Evolutionary conservation across 2,329 filamentous ascomycete species (phyloP), one percentile per base, ranked within the genome.

Genomic region (Neopestalotiopsis rosae): DNA sequence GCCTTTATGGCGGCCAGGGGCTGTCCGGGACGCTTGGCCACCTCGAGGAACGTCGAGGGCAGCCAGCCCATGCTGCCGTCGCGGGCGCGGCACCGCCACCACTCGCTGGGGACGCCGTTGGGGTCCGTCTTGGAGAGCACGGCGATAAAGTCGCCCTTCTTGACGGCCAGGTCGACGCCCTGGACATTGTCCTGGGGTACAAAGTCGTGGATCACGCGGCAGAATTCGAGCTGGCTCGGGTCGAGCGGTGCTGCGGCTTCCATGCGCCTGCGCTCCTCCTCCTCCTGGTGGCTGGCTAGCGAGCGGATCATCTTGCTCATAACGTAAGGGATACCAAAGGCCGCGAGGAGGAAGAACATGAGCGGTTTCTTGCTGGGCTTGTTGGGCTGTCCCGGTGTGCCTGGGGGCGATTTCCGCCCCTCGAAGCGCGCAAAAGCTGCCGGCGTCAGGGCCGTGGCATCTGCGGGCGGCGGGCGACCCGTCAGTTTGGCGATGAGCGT

Each of bases 231-330:
- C 82, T 97, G 97, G 71, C 90, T 90, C 0, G 94, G 94, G 78
- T 98, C 96, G 69, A 98, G 83, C 2, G 89, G 84, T 67, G 87
- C 82, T 3, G 87, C 83, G 30, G 86, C 82, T 70, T 88, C 84
- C 73, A 90, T 82, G 58, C 89, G 86, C 65, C 84, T 85, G 69
- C 88, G 87, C 79, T 94, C 90, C 76, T 97, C 93, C 76, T 95
- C 93, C 81, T 98, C 94, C 76, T 96, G 93, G 5, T 91, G 92
- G 45, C 92, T 89, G 17, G 95, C 94, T 52, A 99, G 87, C 1
- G 93, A 88, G 77, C 90, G 91, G 79, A 99, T 98, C 74, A 97
- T 89, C 83, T 98, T 99, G 82, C 93, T 92, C 95, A 99, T 98
- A 63, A 99, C 87, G 79, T 97, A 99, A 5, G 96, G 96, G 14